A percentile compares a stretch with the other conserved stretches of the same genome.
Conservation (phyloP, 2,329 filamentous ascomycete genomes). For the Lasiodiplodia theobromae region DNA sequence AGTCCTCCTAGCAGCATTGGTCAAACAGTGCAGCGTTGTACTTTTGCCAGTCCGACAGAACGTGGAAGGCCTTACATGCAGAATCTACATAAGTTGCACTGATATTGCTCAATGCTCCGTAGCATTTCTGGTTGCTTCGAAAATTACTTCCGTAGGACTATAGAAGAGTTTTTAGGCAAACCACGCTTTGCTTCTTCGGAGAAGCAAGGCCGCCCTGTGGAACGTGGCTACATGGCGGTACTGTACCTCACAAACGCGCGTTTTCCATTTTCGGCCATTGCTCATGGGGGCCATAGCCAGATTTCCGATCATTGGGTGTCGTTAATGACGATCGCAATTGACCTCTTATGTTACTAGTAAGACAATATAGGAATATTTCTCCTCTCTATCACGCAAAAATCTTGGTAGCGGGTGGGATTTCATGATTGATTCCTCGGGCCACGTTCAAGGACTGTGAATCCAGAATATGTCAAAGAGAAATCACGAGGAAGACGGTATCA, state of each 20-base stretch:
- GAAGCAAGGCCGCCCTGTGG: background rate
- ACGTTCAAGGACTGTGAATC: background rate
- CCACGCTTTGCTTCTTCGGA: background rate
- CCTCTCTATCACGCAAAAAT: background rate
- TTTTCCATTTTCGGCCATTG: background rate
- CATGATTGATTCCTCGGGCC: background rate
- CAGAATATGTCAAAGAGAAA: background rate
- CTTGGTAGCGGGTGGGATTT: background rate
- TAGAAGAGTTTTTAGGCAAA: background rate
- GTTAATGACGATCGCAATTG: background rate
- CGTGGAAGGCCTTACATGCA: background rate
- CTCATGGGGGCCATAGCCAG: background rate
- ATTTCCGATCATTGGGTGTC: background rate
- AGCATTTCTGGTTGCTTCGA: background rate
- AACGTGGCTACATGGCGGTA: background rate
- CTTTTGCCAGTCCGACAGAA: too few species aligned
- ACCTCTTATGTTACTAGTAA: background rate
- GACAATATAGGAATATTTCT: background rate
- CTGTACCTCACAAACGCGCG: background rate
- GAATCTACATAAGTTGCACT: background rate
- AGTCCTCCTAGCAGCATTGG: too few species aligned
- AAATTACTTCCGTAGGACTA: background rate
- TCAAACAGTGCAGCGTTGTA: too few species aligned
- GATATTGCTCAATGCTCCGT: background rate
- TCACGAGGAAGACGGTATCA: background rate